Evolutionary conservation across 352 stramenopile species (phyloP), one percentile per base, ranked within the genome.

Genomic region (Phytophthora cryptogea): DNA sequence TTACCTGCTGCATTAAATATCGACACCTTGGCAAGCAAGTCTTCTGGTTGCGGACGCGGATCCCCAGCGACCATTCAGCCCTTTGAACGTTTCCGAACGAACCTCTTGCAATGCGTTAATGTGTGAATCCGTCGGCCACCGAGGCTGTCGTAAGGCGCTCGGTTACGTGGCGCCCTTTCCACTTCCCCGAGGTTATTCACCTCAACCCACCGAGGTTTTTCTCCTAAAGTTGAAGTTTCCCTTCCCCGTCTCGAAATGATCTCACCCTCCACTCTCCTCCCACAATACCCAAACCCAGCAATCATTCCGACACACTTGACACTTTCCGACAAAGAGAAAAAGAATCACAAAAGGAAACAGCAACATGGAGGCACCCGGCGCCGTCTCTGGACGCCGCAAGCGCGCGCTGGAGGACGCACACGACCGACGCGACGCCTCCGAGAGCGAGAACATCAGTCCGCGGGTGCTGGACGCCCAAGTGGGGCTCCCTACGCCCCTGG

Each of bases 361-460:
- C 58, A 60, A 31, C 35, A 81, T 76, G 72, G 58, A 84, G 37
- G 13, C 26, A 14, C 26, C 41, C 14, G 35, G 40, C 45, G 49
- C 37, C n/a, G 17, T 23, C 54, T 2, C 20, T 7, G 42, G 44
- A 26, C 53, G 58, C 23, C 68, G 71, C 44, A 84, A 85, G 61
- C 72, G 75, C 51, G 42, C 63, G 28, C 54, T 77, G 17, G 63
- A 77, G 6, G 63, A 74, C 13, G 62, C 48, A n/a, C 51, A 58
- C 13, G 63, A 66, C 10, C 32, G 23, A 11, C 44, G 20, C n/a
- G 41, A 51, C 13, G 47, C 45, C 16, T 57, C 43, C 20, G 44
- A 63, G 47, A 63, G 39, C 47, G 68, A 76, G 23, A 70, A 39
- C 36, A 51, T 63, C 7, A 66, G 59, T 54, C 54, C 54, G 23